These are phyloP conservation scores for Collybia sp. DNA, from an alignment of 768 basidiomycete genomes.

Conservation along the genomic window DNA sequence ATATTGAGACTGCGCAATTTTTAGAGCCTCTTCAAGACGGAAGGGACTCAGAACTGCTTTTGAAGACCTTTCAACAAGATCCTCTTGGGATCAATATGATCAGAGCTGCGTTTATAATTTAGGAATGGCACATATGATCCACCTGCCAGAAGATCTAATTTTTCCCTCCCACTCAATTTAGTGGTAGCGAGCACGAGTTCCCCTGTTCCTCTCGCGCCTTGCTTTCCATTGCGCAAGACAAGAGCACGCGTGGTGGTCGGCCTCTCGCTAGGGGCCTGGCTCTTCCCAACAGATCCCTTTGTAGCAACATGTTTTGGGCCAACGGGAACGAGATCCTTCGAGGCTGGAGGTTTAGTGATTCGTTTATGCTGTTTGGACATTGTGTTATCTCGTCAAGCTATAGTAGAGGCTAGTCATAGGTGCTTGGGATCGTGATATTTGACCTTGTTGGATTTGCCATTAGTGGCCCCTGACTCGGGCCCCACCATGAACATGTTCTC, in stretches of 20 bases:
- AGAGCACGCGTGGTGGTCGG: constrained; percentile 73
- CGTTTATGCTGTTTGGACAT: too few species aligned
- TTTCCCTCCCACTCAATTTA: constrained; percentile 72
- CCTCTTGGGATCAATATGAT: constrained; percentile 39
- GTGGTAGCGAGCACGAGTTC: constrained; percentile 48
- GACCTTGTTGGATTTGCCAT: background rate
- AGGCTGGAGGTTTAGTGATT: constrained; percentile 15
- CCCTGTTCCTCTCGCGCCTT: constrained; percentile 67
- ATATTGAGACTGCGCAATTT: constrained; percentile 70
- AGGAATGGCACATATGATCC: constrained; percentile 11
- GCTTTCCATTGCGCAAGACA: constrained; percentile 68
- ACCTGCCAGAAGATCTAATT: constrained; percentile 78
- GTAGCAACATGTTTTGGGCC: constrained; percentile 49
- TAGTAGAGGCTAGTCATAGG: too few species aligned
- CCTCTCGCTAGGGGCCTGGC: constrained; percentile 44
- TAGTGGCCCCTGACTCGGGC: constrained; percentile 1
- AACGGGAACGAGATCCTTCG: constrained; percentile 47
- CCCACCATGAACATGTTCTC: too few species aligned
- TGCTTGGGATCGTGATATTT: background rate
- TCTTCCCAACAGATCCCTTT: constrained; percentile 28
- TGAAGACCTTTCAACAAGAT: constrained; percentile 53
- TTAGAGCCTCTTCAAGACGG: constrained; percentile 54
- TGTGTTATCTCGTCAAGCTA: too few species aligned
- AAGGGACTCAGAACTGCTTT: constrained; percentile 63
- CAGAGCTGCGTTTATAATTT: background rate